phyloP scores from a whole-genome alignment of 2,329 filamentous ascomycete species.

The Dothideomycetes sp. region DNA sequence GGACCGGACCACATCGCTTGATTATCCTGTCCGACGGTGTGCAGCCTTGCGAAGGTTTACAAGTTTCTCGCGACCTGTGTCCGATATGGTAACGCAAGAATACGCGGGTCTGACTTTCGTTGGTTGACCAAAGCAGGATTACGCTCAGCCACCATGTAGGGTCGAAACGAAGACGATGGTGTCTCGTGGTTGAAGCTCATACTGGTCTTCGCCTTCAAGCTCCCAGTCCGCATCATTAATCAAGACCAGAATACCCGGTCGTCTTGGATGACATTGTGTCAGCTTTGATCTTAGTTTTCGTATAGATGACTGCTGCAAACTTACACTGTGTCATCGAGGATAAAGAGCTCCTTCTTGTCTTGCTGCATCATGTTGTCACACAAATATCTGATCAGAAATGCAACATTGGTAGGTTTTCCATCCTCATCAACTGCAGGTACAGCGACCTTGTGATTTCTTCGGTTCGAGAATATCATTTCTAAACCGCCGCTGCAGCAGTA shows the following conservation, averaged over 20 bases:
- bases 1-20: too few species aligned
- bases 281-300: background rate
- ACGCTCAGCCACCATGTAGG: conserved; percentile 69
- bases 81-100: too few species aligned
- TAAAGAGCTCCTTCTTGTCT: conserved; percentile 74
- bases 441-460: conserved; percentile 59
- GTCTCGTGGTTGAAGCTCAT: conserved; percentile 71
- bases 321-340: conserved; percentile 79
- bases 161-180: conserved; percentile 95
- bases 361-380: conserved; percentile 79
- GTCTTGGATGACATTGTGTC: conserved; percentile 41
- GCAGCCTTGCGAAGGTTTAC: too few species aligned
- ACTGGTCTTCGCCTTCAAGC: conserved; percentile 85
- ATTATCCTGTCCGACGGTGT: too few species aligned
- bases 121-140: background rate
- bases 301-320: conserved; percentile 25
- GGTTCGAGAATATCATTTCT: conserved; percentile 84
- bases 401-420: conserved; percentile 55
- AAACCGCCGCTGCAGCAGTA: conserved; percentile 61
- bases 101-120: too few species aligned
- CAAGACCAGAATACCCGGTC: conserved; percentile 87
- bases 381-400: conserved; percentile 66
- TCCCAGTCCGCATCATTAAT: conserved; percentile 99
- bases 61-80: too few species aligned
- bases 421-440: conserved; percentile 53